Percentiles rank a stretch among this genome's conserved stretches.
These are phyloP conservation scores for Limonomyces culmigenus DNA, from an alignment of 1,284 basidiomycete species.

Conservation along the genomic window DNA sequence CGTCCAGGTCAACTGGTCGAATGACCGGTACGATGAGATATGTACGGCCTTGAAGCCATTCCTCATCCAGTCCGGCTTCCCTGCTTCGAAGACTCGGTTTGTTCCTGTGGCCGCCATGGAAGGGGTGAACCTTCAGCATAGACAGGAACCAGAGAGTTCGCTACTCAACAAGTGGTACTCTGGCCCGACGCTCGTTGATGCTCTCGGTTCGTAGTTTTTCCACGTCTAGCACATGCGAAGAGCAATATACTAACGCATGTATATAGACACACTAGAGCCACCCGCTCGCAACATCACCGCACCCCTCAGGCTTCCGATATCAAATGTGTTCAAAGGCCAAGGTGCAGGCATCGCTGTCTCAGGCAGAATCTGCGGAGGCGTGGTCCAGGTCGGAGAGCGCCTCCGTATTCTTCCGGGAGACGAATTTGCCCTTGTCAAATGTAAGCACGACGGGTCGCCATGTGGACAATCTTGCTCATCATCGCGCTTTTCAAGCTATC, in stretches of 20 bases:
- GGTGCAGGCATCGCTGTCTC: conserved; percentile 70
- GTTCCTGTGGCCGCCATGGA: conserved; percentile 84
- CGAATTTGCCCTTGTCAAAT: conserved; percentile 70
- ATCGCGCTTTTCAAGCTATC: conserved; percentile 41
- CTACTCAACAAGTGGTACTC: conserved; percentile 63
- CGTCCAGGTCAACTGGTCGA: conserved; percentile 75
- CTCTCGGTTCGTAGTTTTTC: conserved; percentile 48
- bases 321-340: conserved; percentile 89
- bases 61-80: conserved; percentile 77
- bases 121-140: conserved; percentile 68
- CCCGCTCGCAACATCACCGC: conserved; percentile 64
- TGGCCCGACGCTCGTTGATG: conserved; percentile 73
- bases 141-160: conserved; percentile 29
- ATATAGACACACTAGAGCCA: conserved; percentile 63
- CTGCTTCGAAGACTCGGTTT: conserved; percentile 62
- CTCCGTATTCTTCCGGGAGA: conserved; percentile 84
- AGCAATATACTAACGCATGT: conserved; percentile 2
- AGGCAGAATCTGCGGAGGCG: conserved; percentile 77
- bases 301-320: conserved; percentile 78
- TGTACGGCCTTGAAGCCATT: conserved; percentile 63
- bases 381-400: conserved; percentile 86
- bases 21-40: conserved; percentile 77
- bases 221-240: conserved; percentile 1
- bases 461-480: conserved; percentile 3
- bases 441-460: conserved; percentile 23